Base-by-base conservation (phyloP, 371 early-diverging fungal species). In the Rhizopus sp. region DNA sequence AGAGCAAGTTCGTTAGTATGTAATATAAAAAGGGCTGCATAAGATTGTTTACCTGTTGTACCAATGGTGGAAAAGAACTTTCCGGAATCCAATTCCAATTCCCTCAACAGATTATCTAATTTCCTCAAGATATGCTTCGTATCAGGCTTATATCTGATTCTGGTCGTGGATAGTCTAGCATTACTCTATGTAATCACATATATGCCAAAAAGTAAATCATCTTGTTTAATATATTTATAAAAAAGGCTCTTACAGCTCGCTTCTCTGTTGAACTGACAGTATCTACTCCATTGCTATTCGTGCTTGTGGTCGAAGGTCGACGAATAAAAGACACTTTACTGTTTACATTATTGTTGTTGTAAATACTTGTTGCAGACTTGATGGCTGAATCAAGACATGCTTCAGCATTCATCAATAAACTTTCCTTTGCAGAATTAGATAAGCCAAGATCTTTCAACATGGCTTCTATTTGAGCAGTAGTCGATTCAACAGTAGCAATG, bases 121-220 rank as follows among this genome's bases (percentile, higher is more conserved):
- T 78, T 69, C 46, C 79, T 68, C 23, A 78, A 57, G 16, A 78
- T 71, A 38, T 68, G 73, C 41, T 78, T 78, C 12, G 72, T 69
- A 59, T 78, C 79, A 7, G 79, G 79, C 38, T 73, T 72, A 47
- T 78, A 78, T 16, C 73, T 63, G 17, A 78, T 78, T 41, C 64
- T 60, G 7, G 79, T 62, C 4, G 58, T 55, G 13, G 55, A 56
- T 5, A 58, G 38, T 37, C 62, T 49, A 13, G 66, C 59, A 35
- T 62, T 66, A 52, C 62, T 62, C 66, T 59, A 57, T 30, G 44
- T 16, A 15, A 35, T 8, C 39, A 17, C 12, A 15, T 12, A 41
- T 41, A 7, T 32, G 40, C 5, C 10, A 37, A 50, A 46, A 37
- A 44, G 38, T n/a, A 13, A 35, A 29, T 32, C 13, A 48, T 37